Conservation (phyloP, 345 rosid species). For the Crucihimalaya himalaica region DNA sequence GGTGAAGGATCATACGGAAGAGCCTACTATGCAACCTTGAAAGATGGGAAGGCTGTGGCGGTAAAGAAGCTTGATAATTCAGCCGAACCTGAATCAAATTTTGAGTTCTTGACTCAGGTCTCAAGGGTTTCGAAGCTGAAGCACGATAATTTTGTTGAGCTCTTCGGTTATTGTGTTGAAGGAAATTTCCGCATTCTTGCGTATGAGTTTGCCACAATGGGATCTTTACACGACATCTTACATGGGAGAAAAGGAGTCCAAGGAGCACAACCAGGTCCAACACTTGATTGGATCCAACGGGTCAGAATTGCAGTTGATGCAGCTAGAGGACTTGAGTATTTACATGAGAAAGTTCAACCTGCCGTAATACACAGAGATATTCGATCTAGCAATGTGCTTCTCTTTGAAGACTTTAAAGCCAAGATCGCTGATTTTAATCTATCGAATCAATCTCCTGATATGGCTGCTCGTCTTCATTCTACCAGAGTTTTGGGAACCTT, state of each 20-base stretch:
- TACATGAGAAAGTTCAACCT: slow-evolving; percentile 93
- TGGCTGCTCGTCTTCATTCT: slow-evolving; percentile 99
- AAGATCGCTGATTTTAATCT: slow-evolving; percentile 96
- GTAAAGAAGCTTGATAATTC: slow-evolving; percentile 81
- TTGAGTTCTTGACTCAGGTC: slow-evolving; percentile 89
- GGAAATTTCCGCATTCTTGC: slow-evolving; percentile 88
- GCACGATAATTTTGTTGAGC: slow-evolving; percentile 76
- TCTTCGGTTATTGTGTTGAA: slow-evolving; percentile 87
- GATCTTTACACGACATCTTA: slow-evolving; percentile 90
- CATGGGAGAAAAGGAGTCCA: slow-evolving; percentile 99
- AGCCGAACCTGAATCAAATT: slow-evolving; percentile 74
- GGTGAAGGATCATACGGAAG: slow-evolving; percentile 97
- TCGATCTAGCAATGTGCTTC: slow-evolving; percentile 95
- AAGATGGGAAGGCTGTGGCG: slow-evolving; percentile 69
- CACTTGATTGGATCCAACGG: slow-evolving; percentile 94
- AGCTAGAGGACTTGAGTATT: slow-evolving; percentile 89
- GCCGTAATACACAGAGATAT: slow-evolving; percentile 88
- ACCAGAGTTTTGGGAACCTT: slow-evolving; percentile 98
- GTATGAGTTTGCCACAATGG: slow-evolving; percentile 97
- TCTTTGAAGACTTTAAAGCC: slow-evolving; percentile 93
- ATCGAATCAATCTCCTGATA: slow-evolving; percentile 99
- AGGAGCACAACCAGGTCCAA: slow-evolving; percentile 99
- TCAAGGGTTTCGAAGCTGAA: slow-evolving; percentile 87
- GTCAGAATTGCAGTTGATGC: slow-evolving; percentile 96
- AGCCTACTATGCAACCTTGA: slow-evolving; percentile 72